phyloP scores from a whole-genome alignment of 2,329 filamentous ascomycete species.

The Phoma herbarum region DNA sequence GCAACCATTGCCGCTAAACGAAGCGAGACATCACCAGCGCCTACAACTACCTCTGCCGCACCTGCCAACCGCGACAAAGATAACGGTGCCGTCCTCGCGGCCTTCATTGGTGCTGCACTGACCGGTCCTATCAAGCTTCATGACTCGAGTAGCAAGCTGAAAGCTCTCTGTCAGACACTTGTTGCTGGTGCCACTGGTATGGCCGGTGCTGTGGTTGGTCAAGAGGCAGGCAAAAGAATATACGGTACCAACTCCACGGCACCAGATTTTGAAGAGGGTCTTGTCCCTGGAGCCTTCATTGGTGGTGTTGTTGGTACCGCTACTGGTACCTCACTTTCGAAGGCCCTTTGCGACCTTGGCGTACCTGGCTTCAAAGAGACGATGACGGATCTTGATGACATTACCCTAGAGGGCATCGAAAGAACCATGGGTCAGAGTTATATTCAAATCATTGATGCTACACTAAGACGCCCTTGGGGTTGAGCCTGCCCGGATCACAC shows the following conservation, averaged over 20 bases:
- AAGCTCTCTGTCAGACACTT: neutral
- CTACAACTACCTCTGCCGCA: neutral
- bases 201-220: neutral
- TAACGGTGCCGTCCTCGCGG: neutral
- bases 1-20: neutral
- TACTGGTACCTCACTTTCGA: neutral
- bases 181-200: neutral
- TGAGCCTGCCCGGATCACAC: neutral
- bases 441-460: neutral
- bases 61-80: neutral
- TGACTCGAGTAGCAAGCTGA: neutral
- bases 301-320: neutral
- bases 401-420: neutral
- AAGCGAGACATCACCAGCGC: neutral
- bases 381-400: neutral
- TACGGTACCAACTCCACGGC: neutral
- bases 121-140: neutral
- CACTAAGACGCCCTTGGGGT: neutral
- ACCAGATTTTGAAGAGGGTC: neutral
- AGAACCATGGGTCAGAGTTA: neutral
- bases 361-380: neutral
- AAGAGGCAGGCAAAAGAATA: neutral
- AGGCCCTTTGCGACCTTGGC: neutral
- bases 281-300: neutral
- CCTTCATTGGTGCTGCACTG: neutral